Percentiles rank a stretch among this genome's conserved stretches.
phyloP scores from a whole-genome alignment of 768 basidiomycete species.

The Amylocystis lapponica region DNA sequence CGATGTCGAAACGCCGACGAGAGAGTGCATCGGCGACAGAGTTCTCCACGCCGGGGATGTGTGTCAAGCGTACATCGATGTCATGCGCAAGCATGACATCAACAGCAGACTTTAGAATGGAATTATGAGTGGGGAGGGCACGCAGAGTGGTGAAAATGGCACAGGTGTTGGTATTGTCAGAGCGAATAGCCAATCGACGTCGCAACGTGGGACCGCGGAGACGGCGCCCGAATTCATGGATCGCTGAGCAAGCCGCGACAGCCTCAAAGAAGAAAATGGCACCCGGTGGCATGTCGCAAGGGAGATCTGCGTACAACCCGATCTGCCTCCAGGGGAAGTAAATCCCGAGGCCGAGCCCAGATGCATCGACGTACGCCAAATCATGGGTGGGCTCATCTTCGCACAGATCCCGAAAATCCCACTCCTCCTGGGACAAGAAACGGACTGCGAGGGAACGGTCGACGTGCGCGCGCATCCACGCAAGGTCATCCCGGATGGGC shows the following conservation, averaged over 20 bases:
- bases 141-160: slow-evolving; percentile 18
- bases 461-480: slow-evolving; percentile 29
- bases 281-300: neutral
- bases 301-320: slow-evolving; percentile 2
- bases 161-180: slow-evolving; percentile 23
- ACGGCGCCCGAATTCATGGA: too few species aligned
- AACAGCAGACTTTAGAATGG: slow-evolving; percentile 10
- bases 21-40: slow-evolving; percentile 20
- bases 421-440: neutral
- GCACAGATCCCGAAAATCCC: slow-evolving; percentile 7
- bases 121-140: slow-evolving; percentile 12
- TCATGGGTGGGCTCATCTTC: slow-evolving; percentile 3
- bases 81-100: slow-evolving; percentile 5
- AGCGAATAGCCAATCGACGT: slow-evolving; percentile 13
- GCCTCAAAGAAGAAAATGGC: slow-evolving; percentile 9
- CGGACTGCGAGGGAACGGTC: slow-evolving; percentile 13
- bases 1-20: neutral
- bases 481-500: slow-evolving; percentile 20
- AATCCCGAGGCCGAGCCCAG: slow-evolving; percentile 14
- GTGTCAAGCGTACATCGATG: slow-evolving; percentile 17
- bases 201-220: neutral
- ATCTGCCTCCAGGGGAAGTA: slow-evolving; percentile 8
- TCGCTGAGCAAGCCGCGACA: neutral
- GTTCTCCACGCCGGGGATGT: slow-evolving; percentile 20
- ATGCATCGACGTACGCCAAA: slow-evolving; percentile 19